These are phyloP conservation scores for Neurospora tetrasperma DNA, from an alignment of 495 filamentous ascomycete species.

Conservation along the genomic window DNA sequence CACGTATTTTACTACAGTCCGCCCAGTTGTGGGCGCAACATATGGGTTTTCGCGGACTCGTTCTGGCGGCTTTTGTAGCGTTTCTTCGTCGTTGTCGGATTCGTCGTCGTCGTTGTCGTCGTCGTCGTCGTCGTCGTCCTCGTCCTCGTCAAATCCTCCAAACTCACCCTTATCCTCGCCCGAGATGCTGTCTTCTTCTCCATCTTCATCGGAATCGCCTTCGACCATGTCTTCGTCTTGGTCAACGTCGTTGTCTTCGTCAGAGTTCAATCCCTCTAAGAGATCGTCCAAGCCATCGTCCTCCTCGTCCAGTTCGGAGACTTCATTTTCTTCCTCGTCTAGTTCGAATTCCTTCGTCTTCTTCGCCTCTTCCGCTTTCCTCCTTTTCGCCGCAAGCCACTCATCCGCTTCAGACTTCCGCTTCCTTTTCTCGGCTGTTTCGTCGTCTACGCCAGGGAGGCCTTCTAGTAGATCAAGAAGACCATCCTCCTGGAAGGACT, in stretches of 20 bases:
- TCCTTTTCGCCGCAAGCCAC: constrained; percentile 38
- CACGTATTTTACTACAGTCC: constrained; percentile 54
- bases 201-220: background rate
- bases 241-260: constrained; percentile 16
- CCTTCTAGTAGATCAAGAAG: constrained; percentile 71
- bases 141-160: constrained; percentile 22
- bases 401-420: constrained; percentile 52
- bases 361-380: constrained; percentile 27
- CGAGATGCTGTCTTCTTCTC: background rate
- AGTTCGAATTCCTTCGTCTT: constrained; percentile 11
- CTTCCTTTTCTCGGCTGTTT: constrained; percentile 52
- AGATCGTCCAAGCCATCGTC: constrained; percentile 26
- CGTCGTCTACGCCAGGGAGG: constrained; percentile 43
- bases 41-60: constrained; percentile 43
- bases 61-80: constrained; percentile 1
- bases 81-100: background rate
- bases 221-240: constrained; percentile 14
- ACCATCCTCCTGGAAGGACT: constrained; percentile 76
- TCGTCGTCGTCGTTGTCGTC: background rate
- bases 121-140: background rate
- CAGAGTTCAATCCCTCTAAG: background rate
- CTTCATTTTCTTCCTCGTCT: constrained; percentile 26
- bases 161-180: constrained; percentile 23
- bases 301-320: constrained; percentile 1
- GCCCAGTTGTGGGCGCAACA: constrained; percentile 34